A percentile compares a stretch with the other conserved stretches of the same genome.
Conservation (phyloP, 257 asterid genomes). For the Solanum phureja region DNA sequence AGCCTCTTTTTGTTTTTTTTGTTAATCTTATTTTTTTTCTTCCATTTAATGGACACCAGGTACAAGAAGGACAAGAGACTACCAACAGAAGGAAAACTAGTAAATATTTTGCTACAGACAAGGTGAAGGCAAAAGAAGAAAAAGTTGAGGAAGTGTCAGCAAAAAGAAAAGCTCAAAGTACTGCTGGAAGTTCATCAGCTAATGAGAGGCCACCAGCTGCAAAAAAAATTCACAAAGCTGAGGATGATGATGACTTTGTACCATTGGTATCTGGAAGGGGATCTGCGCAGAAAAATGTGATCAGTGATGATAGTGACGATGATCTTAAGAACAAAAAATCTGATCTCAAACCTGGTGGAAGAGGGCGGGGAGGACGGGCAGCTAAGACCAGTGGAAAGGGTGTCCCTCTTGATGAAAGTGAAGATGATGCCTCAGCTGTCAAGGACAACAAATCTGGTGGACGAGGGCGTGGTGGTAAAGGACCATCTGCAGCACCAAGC, state of each 20-base stretch:
- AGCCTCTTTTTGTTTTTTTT: not conserved
- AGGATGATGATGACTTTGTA: constrained; percentile 62
- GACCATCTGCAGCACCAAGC: constrained; percentile 36
- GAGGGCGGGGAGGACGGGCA: constrained; percentile 65
- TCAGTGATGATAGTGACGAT: constrained; percentile 38
- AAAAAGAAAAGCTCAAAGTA: constrained; percentile 45
- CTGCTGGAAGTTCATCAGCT: constrained; percentile 13
- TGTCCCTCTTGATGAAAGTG: constrained; percentile 44
- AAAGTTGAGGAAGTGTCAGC: constrained; percentile 44
- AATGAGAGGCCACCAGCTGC: constrained; percentile 43
- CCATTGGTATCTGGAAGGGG: constrained; percentile 50
- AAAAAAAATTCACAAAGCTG: constrained; percentile 51
- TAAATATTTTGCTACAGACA: constrained; percentile 67
- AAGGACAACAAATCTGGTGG: constrained; percentile 62
- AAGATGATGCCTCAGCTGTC: constrained; percentile 48
- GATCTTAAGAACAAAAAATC: constrained; percentile 30
- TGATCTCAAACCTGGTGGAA: constrained; percentile 46
- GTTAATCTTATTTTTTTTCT: not conserved
- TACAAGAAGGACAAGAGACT: constrained; percentile 52
- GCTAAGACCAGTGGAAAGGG: constrained; percentile 22
- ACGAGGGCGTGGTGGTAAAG: constrained; percentile 88
- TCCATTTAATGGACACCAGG: constrained; percentile 19
- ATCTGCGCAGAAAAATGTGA: constrained; percentile 30
- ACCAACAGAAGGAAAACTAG: constrained; percentile 81
- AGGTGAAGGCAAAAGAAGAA: constrained; percentile 33